phyloP scores from a whole-genome alignment of 768 basidiomycete genomes.

The Tricholoma furcatifolium region DNA sequence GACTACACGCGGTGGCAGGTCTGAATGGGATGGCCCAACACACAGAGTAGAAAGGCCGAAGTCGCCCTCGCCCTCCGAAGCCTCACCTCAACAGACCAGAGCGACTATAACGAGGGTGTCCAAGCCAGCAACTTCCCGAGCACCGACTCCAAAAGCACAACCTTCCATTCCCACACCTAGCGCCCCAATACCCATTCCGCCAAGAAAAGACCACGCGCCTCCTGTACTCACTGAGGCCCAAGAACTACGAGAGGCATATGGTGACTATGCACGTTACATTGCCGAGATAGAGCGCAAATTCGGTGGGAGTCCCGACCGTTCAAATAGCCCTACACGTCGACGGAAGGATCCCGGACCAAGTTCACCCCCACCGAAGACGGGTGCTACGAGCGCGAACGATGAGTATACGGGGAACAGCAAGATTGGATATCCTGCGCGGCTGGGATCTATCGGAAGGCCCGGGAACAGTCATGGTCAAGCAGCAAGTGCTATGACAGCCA shows the following conservation, averaged over 20 bases:
- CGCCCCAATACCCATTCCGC: neutral
- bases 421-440: slow-evolving; percentile 24
- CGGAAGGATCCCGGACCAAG: slow-evolving; percentile 13
- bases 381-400: slow-evolving; percentile 7
- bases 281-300: slow-evolving; percentile 31
- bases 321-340: slow-evolving; percentile 18
- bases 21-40: slow-evolving; percentile 20
- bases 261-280: slow-evolving; percentile 33
- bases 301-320: slow-evolving; percentile 19
- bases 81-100: neutral
- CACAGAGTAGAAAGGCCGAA: neutral
- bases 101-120: slow-evolving; percentile 2
- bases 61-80: neutral
- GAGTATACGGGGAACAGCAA: slow-evolving; percentile 16
- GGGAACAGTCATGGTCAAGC: neutral
- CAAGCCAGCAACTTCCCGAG: neutral
- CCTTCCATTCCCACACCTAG: neutral
- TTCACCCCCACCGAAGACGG: slow-evolving; percentile 13
- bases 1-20: slow-evolving; percentile 23
- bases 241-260: slow-evolving; percentile 22
- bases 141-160: neutral
- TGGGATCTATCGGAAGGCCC: slow-evolving; percentile 13
- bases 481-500: neutral
- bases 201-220: neutral
- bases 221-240: neutral